phyloP scores from a whole-genome alignment of 2,329 filamentous ascomycete genomes.

The Ascochyta pisi region DNA sequence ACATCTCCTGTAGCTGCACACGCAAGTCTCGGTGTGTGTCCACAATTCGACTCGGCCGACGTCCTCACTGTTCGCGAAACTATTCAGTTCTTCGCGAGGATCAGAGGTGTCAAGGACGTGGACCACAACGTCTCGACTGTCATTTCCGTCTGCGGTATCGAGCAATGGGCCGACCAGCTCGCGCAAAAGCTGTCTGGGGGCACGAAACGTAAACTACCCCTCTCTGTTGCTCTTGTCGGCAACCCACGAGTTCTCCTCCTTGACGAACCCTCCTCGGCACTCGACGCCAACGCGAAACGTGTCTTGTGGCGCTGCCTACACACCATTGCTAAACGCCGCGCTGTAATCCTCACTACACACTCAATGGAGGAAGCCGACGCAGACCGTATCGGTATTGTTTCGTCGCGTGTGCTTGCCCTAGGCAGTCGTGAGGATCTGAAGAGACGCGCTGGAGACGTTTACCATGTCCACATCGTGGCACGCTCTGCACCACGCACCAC shows the following conservation, averaged over 20 bases:
- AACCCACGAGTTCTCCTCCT: constrained; percentile 89
- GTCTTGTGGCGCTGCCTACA: constrained; percentile 93
- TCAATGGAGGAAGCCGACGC: constrained; percentile 91
- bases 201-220: constrained; percentile 87
- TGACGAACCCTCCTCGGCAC: constrained; percentile 84
- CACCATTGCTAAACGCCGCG: constrained; percentile 76
- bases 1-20: constrained; percentile 71
- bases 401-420: constrained; percentile 81
- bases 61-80: constrained; percentile 88
- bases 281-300: constrained; percentile 81
- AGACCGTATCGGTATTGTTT: constrained; percentile 85
- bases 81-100: constrained; percentile 81
- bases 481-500: constrained; percentile 74
- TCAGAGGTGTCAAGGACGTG: constrained; percentile 77
- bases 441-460: constrained; percentile 73
- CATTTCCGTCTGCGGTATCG: constrained; percentile 77
- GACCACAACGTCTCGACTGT: constrained; percentile 79
- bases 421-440: constrained; percentile 77
- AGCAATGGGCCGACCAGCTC: constrained; percentile 73
- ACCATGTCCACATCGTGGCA: constrained; percentile 81
- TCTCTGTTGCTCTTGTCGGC: constrained; percentile 88
- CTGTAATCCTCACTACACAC: constrained; percentile 86
- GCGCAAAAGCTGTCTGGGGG: constrained; percentile 81
- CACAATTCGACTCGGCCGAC: constrained; percentile 77
- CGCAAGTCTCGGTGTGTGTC: constrained; percentile 81